Conservation (phyloP, 495 filamentous ascomycete genomes). For the Penicillium robsamsonii region DNA sequence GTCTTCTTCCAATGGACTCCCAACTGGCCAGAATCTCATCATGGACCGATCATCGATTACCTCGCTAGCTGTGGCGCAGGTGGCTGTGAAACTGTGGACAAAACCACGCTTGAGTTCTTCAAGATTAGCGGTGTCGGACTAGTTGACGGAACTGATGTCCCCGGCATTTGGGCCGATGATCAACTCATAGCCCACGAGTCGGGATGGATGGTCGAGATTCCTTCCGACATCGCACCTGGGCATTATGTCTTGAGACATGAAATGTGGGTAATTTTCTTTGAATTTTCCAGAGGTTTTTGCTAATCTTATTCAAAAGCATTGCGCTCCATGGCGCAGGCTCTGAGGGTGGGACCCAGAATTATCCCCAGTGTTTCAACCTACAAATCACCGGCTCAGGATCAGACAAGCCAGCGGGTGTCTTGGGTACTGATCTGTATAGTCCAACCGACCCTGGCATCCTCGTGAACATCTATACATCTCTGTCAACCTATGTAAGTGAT, state of each 20-base stretch:
- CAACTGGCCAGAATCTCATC: constrained; percentile 62
- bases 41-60: constrained; percentile 71
- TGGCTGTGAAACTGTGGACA: constrained; percentile 60
- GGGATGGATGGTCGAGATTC: constrained; percentile 66
- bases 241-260: constrained; percentile 78
- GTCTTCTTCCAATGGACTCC: constrained; percentile 60
- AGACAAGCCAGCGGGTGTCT: constrained; percentile 52
- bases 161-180: constrained; percentile 65
- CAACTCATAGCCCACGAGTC: constrained; percentile 61
- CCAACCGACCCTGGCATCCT: constrained; percentile 59
- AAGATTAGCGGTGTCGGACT: constrained; percentile 68
- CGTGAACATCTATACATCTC: constrained; percentile 56
- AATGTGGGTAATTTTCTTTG: neutral
- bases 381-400: constrained; percentile 63
- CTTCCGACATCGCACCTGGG: constrained; percentile 58
- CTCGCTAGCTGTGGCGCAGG: constrained; percentile 67
- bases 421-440: constrained; percentile 59
- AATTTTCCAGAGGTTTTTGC: neutral
- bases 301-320: constrained; percentile 46
- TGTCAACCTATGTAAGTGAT: constrained; percentile 38
- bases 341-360: constrained; percentile 66
- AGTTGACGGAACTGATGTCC: constrained; percentile 42
- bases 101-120: constrained; percentile 64
- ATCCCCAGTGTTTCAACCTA: constrained; percentile 75
- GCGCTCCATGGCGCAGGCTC: constrained; percentile 62